Evolutionary conservation across 2,329 filamentous ascomycete genomes (phyloP).

Genomic region (Cladophialophora bantiana): DNA sequence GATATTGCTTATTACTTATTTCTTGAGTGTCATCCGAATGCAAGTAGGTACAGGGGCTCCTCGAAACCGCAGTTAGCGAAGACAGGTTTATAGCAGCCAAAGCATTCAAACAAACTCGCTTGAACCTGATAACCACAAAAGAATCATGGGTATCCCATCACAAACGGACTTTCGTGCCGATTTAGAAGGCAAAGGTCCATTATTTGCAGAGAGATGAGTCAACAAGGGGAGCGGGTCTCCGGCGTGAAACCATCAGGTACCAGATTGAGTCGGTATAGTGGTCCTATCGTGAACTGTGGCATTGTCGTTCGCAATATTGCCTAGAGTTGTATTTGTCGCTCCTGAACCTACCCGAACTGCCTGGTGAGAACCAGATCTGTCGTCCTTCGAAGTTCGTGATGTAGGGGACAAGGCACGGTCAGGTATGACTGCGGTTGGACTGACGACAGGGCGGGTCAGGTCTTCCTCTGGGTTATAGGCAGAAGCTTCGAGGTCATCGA

Average conservation of each 20-base stretch:
- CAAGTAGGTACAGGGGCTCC: neutral
- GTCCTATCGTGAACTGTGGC: constrained; percentile 27
- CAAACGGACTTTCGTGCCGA: neutral
- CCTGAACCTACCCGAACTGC: constrained; percentile 19
- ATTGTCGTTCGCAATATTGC: constrained; percentile 11
- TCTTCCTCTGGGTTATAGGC: constrained; percentile 39
- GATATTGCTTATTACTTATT: constrained; percentile 2
- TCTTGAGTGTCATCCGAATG: neutral
- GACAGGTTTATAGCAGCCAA: neutral
- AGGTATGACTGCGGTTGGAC: constrained; percentile 36
- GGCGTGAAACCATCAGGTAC: neutral
- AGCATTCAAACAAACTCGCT: constrained; percentile 14
- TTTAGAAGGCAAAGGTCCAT: neutral
- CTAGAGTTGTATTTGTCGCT: constrained; percentile 12
- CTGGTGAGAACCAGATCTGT: constrained; percentile 20
- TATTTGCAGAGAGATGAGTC: neutral
- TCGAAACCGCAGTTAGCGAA: neutral
- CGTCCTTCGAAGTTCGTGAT: constrained; percentile 29
- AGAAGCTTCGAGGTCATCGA: constrained; percentile 40
- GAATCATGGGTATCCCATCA: neutral
- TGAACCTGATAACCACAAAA: constrained; percentile 16
- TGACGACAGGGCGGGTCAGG: constrained; percentile 38
- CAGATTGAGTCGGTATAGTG: constrained; percentile 10
- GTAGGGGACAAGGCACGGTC: constrained; percentile 22
- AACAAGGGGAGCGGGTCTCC: neutral